Conservation (phyloP, 2,329 filamentous ascomycete genomes). For the Fonsecaea pedrosoi region DNA sequence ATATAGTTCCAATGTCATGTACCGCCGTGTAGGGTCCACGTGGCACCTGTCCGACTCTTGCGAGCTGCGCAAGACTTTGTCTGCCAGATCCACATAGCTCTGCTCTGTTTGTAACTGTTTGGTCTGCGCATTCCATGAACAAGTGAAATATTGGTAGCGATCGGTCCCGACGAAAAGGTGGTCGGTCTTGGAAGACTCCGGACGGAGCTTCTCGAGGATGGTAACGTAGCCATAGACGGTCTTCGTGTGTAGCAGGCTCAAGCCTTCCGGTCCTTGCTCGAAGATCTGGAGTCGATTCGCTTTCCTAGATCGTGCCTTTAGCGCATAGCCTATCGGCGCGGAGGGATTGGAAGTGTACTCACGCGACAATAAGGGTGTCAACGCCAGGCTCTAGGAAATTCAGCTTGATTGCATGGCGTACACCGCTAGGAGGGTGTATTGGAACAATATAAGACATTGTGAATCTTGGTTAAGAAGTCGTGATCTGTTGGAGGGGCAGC, state of each 20-base stretch:
- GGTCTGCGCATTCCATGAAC: constrained; percentile 74
- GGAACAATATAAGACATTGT: constrained; percentile 92
- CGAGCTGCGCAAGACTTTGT: constrained; percentile 71
- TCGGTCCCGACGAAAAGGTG: constrained; percentile 93
- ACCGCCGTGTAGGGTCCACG: constrained; percentile 78
- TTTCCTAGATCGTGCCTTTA: constrained; percentile 63
- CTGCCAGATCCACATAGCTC: constrained; percentile 65
- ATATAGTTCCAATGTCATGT: constrained; percentile 71
- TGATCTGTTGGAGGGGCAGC: constrained; percentile 14
- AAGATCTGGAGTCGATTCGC: constrained; percentile 87
- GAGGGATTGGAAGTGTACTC: constrained; percentile 51
- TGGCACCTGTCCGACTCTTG: constrained; percentile 83
- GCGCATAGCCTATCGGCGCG: constrained; percentile 12
- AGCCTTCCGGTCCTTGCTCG: constrained; percentile 68
- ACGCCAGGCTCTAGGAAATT: constrained; percentile 75
- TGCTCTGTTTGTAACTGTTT: constrained; percentile 63
- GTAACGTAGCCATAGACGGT: constrained; percentile 84
- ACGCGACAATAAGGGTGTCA: constrained; percentile 88
- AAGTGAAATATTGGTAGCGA: constrained; percentile 85
- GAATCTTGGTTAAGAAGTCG: background rate
- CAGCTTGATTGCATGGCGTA: constrained; percentile 84
- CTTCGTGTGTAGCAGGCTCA: constrained; percentile 71
- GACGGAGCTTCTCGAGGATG: constrained; percentile 80
- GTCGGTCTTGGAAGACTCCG: constrained; percentile 75
- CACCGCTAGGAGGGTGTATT: constrained; percentile 89